Conservation (phyloP, 2,329 filamentous ascomycete genomes). For the Trichothecium sympodiale region DNA sequence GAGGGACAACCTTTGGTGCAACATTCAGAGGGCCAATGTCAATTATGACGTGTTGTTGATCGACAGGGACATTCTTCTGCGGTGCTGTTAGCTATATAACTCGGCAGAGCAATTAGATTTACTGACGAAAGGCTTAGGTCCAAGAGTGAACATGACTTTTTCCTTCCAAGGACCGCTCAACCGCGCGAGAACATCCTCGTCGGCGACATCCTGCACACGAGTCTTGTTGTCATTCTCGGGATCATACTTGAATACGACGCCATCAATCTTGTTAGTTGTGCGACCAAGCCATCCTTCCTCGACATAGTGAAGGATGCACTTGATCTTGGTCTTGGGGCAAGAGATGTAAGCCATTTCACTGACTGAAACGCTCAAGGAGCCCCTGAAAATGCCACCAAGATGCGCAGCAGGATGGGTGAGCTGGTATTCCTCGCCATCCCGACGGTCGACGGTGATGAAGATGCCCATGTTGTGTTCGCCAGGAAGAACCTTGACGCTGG, state of each 20-base stretch:
- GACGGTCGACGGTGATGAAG: slow-evolving; percentile 74
- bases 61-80: slow-evolving; percentile 32
- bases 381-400: slow-evolving; percentile 76
- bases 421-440: slow-evolving; percentile 84
- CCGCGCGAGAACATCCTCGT: slow-evolving; percentile 70
- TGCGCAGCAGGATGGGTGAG: slow-evolving; percentile 91
- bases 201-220: slow-evolving; percentile 75
- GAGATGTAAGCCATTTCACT: slow-evolving; percentile 82
- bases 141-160: slow-evolving; percentile 50
- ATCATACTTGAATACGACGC: slow-evolving; percentile 83
- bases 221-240: slow-evolving; percentile 72
- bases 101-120: neutral
- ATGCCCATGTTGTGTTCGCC: slow-evolving; percentile 93
- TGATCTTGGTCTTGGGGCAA: slow-evolving; percentile 81
- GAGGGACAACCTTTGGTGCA: slow-evolving; percentile 68
- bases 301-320: slow-evolving; percentile 84
- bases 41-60: slow-evolving; percentile 65
- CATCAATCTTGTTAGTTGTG: slow-evolving; percentile 82
- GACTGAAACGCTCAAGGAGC: slow-evolving; percentile 80
- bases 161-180: slow-evolving; percentile 83
- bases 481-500: slow-evolving; percentile 80
- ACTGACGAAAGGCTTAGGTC: slow-evolving; percentile 51
- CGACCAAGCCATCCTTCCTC: slow-evolving; percentile 93
- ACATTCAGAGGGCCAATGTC: slow-evolving; percentile 79
- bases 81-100: slow-evolving; percentile 6